Evolutionary conservation across 176 grass and related monocot species (phyloP).

Genomic region (Triticum timopheevii): DNA sequence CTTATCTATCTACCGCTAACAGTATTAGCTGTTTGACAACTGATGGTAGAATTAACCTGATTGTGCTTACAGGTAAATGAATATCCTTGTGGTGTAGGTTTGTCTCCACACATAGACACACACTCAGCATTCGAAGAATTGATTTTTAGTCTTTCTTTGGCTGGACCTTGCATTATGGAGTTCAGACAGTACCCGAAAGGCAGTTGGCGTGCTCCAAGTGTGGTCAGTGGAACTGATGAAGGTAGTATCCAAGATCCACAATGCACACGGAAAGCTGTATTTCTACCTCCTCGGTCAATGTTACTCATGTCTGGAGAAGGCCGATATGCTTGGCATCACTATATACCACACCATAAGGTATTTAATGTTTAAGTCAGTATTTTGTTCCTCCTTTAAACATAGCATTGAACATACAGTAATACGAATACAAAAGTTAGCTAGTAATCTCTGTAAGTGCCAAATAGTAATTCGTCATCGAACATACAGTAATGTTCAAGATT

Average conservation of each 20-base stretch:
- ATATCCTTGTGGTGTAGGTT: slow-evolving; percentile 91
- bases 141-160: slow-evolving; percentile 93
- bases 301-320: slow-evolving; percentile 97
- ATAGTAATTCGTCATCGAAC: too few relatives aligned
- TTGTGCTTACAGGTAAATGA: slow-evolving; percentile 75
- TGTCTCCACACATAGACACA: slow-evolving; percentile 95
- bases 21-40: slow-evolving; percentile 1
- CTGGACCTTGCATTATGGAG: slow-evolving; percentile 93
- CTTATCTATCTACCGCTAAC: background rate
- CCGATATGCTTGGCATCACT: slow-evolving; percentile 96
- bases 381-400: background rate
- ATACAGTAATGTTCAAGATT: too few relatives aligned
- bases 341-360: slow-evolving; percentile 99
- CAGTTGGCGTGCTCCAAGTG: slow-evolving; percentile 55
- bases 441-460: background rate
- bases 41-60: slow-evolving; percentile 26
- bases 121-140: slow-evolving; percentile 96
- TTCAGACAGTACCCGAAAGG: slow-evolving; percentile 82
- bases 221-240: slow-evolving; percentile 47
- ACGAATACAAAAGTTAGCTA: background rate
- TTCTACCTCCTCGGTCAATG: slow-evolving; percentile 74
- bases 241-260: slow-evolving; percentile 30
- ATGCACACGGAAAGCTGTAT: slow-evolving; percentile 72
- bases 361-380: background rate
- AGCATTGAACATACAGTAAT: background rate